A percentile compares a stretch with the other conserved stretches of the same genome.
phyloP scores from a whole-genome alignment of 257 asterid genomes.

The Solanum corneliomulleri region DNA sequence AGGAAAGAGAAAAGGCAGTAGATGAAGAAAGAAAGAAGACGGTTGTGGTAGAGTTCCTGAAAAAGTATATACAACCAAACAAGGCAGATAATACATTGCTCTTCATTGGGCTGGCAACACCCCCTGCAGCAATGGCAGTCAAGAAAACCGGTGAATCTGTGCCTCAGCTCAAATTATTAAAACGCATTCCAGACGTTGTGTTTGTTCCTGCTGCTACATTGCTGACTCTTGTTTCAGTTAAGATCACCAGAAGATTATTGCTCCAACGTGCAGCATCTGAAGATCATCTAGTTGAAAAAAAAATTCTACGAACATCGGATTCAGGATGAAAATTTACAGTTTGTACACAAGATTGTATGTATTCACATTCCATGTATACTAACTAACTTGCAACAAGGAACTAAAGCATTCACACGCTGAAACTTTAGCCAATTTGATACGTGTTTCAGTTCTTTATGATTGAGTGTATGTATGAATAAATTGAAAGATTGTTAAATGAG shows the following conservation, averaged over 20 bases:
- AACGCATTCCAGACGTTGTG: slow-evolving; percentile 63
- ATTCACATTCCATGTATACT: not conserved
- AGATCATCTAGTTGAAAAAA: not conserved
- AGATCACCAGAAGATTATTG: slow-evolving; percentile 58
- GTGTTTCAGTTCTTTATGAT: not conserved
- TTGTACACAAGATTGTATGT: not conserved
- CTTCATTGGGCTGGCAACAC: slow-evolving; percentile 57
- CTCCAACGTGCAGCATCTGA: slow-evolving; percentile 31
- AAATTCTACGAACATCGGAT: not conserved
- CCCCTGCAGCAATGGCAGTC: slow-evolving; percentile 87
- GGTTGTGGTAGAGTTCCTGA: slow-evolving; percentile 49
- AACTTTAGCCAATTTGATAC: not conserved
- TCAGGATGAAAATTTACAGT: not conserved
- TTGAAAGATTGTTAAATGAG: not conserved
- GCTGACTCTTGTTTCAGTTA: slow-evolving; percentile 57
- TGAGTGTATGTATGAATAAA: too few relatives aligned
- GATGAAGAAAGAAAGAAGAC: slow-evolving; percentile 29
- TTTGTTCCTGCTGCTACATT: slow-evolving; percentile 75
- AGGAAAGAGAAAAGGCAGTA: slow-evolving; percentile 17
- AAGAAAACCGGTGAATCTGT: slow-evolving; percentile 74
- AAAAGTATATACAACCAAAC: slow-evolving; percentile 41
- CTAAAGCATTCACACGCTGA: not conserved
- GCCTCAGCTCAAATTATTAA: slow-evolving; percentile 68
- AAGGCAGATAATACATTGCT: slow-evolving; percentile 56
- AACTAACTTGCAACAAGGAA: not conserved